phyloP scores from a whole-genome alignment of 352 stramenopile genomes.

The Thalassiosira mediterranea region DNA sequence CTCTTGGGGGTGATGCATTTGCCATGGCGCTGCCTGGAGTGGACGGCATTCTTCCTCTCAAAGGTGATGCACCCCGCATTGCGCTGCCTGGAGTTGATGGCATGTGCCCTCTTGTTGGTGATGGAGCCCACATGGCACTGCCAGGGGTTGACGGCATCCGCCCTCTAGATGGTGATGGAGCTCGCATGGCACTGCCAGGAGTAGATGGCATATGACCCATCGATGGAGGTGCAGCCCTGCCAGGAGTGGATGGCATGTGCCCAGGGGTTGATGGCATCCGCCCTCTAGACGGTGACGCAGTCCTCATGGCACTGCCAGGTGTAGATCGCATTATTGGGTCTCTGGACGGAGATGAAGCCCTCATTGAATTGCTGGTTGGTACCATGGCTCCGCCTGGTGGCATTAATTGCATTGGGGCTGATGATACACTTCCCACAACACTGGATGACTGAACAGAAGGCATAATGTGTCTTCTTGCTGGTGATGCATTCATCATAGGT shows the following conservation, averaged over 20 bases:
- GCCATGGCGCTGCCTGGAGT: too few species aligned
- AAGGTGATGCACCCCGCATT: too few species aligned
- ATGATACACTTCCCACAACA: background rate
- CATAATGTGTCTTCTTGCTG: background rate
- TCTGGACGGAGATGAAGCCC: constrained; percentile 22
- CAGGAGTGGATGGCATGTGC: constrained; percentile 7
- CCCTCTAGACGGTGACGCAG: background rate
- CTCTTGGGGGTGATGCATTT: constrained; percentile 15
- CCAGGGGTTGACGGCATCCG: too few species aligned
- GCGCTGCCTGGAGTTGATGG: too few species aligned
- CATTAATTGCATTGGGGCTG: background rate
- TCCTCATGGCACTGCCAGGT: constrained; percentile 10
- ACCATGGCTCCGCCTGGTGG: background rate
- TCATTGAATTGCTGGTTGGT: background rate
- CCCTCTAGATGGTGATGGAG: too few species aligned
- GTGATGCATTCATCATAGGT: background rate
- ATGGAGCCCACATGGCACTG: too few species aligned
- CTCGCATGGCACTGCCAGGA: too few species aligned
- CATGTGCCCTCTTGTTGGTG: too few species aligned
- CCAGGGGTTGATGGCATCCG: constrained; percentile 2
- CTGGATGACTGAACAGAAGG: constrained; percentile 7
- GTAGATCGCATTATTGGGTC: constrained; percentile 8
- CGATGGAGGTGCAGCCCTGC: too few species aligned
- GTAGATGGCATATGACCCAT: constrained; percentile 2
- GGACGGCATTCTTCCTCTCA: too few species aligned